phyloP scores from a whole-genome alignment of 2,329 filamentous ascomycete genomes.

The Fusarium transvaalense region DNA sequence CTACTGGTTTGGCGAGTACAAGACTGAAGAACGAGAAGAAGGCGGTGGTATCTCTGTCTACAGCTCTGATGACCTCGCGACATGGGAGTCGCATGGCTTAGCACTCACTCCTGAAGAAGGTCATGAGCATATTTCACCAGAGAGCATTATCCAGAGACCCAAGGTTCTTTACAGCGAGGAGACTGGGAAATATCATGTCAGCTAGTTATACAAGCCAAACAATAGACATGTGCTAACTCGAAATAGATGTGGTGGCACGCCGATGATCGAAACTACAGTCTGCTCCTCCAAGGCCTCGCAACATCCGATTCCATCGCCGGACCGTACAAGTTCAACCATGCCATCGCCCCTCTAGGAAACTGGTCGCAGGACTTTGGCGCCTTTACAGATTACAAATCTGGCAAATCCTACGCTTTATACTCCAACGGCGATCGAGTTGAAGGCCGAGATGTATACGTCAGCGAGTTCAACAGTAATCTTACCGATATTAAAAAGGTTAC shows the following conservation, averaged over 20 bases:
- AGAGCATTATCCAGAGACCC: constrained; percentile 71
- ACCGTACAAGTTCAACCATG: constrained; percentile 67
- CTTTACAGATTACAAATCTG: constrained; percentile 71
- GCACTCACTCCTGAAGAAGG: constrained; percentile 67
- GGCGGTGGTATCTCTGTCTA: constrained; percentile 72
- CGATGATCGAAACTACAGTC: constrained; percentile 68
- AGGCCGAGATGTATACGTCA: constrained; percentile 69
- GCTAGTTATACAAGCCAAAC: background rate
- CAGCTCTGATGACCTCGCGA: constrained; percentile 70
- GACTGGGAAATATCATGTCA: constrained; percentile 67
- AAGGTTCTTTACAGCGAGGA: constrained; percentile 71
- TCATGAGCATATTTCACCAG: constrained; percentile 66
- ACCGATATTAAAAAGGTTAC: constrained; percentile 65
- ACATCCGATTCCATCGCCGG: constrained; percentile 65
- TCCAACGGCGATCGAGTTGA: constrained; percentile 69
- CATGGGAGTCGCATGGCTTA: constrained; percentile 68
- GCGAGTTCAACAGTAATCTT: constrained; percentile 64
- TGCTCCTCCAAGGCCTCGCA: constrained; percentile 68
- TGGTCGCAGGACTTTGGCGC: constrained; percentile 73
- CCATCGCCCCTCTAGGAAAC: constrained; percentile 68
- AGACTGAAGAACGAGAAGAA: constrained; percentile 68
- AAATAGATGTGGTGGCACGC: constrained; percentile 71
- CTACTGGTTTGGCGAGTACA: constrained; percentile 73
- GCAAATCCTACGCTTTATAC: constrained; percentile 68
- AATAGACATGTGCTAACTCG: constrained; percentile 21